Evolutionary conservation across 1,139 yeast species (phyloP).

Genomic region (Magnusiomyces tetraspermus): DNA sequence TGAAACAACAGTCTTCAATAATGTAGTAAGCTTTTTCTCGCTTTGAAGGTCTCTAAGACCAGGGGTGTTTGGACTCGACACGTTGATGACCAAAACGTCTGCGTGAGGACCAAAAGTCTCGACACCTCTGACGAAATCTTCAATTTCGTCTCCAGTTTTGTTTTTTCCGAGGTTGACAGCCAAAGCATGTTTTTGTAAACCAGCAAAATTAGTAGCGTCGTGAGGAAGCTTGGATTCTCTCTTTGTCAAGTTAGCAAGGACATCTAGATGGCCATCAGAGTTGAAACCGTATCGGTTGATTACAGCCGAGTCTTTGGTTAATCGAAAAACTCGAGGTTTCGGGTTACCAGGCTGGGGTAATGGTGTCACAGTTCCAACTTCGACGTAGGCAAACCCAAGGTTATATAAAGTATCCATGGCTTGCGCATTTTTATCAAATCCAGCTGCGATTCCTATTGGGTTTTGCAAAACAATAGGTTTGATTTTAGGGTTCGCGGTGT

Average conservation of each 20-base stretch:
- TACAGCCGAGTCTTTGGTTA: constrained; percentile 78
- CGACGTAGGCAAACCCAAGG: constrained; percentile 81
- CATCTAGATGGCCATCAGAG: constrained; percentile 76
- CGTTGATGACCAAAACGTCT: constrained; percentile 81
- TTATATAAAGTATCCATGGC: constrained; percentile 77
- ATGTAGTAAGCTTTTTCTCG: constrained; percentile 58
- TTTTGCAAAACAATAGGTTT: constrained; percentile 40
- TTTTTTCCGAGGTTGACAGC: constrained; percentile 88
- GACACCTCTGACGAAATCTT: constrained; percentile 81
- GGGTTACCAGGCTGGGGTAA: constrained; percentile 92
- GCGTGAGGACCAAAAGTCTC: constrained; percentile 72
- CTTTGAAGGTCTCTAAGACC: constrained; percentile 81
- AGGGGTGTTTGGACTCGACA: constrained; percentile 95
- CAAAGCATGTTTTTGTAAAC: constrained; percentile 54
- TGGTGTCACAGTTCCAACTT: constrained; percentile 90
- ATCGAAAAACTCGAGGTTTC: constrained; percentile 76
- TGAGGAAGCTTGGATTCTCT: constrained; percentile 32
- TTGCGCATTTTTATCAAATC: constrained; percentile 89
- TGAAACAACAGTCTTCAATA: constrained; percentile 44
- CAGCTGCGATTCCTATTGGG: constrained; percentile 94
- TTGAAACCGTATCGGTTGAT: constrained; percentile 93
- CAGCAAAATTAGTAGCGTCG: constrained; percentile 41
- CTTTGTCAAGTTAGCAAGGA: constrained; percentile 52
- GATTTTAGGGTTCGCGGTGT: constrained; percentile 25
- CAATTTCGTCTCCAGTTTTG: constrained; percentile 80